Conservation (phyloP, 306 rosid genomes). For the Pyrus betulifolia region DNA sequence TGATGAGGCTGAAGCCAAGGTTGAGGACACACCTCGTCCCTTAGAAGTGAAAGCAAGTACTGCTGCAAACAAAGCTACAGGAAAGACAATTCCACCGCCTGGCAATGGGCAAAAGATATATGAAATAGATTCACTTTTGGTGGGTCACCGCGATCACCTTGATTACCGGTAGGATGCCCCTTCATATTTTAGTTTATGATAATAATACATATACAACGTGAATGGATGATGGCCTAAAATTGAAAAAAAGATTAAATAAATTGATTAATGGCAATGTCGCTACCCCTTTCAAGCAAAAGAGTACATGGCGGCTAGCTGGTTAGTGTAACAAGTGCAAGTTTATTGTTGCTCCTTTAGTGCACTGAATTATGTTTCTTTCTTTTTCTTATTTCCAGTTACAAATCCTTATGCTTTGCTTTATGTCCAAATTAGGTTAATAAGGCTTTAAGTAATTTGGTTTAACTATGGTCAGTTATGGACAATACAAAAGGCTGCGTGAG, state of each 20-base stretch:
- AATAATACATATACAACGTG: constrained; percentile 7
- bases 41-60: constrained; percentile 19
- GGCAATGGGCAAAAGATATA: constrained; percentile 78
- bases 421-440: background rate
- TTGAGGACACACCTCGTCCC: constrained; percentile 34
- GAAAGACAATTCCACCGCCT: constrained; percentile 56
- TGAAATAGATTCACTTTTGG: constrained; percentile 65
- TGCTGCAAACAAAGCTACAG: constrained; percentile 21
- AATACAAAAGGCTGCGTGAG: constrained; percentile 59
- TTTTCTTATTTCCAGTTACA: background rate
- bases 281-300: background rate
- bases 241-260: background rate
- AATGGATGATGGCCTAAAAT: constrained; percentile 1
- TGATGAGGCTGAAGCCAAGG: constrained; percentile 24
- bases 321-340: background rate
- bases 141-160: constrained; percentile 51
- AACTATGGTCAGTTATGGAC: constrained; percentile 50
- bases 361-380: background rate
- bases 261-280: background rate
- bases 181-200: background rate
- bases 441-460: constrained; percentile 16
- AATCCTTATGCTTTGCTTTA: background rate
- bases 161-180: constrained; percentile 74
- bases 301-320: background rate
- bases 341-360: background rate